Conservation (phyloP, 345 rosid species). For the Kernera saxatilis region DNA sequence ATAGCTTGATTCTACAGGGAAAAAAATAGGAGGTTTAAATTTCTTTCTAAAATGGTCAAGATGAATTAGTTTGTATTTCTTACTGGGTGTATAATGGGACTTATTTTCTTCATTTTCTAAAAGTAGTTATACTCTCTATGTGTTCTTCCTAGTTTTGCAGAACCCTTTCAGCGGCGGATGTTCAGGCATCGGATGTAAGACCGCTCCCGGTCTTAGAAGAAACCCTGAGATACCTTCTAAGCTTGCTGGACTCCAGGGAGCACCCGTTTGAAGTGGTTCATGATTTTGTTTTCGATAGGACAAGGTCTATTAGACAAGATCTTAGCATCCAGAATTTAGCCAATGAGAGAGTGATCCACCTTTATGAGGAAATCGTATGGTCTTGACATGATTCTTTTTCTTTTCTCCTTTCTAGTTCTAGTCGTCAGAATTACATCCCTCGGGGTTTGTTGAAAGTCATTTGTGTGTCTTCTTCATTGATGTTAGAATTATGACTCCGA, state of each 20-base stretch:
- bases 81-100: background rate
- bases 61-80: background rate
- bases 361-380: constrained; percentile 81
- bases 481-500: background rate
- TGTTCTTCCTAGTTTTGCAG: constrained; percentile 74
- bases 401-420: background rate
- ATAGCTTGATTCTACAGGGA: background rate
- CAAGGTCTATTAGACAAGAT: constrained; percentile 91
- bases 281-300: constrained; percentile 92
- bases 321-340: constrained; percentile 80
- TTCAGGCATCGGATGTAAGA: constrained; percentile 59
- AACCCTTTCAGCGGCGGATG: constrained; percentile 58
- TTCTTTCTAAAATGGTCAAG: background rate
- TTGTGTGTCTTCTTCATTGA: background rate
- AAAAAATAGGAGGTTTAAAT: background rate
- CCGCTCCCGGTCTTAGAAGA: constrained; percentile 70
- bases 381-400: constrained; percentile 16
- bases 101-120: background rate
- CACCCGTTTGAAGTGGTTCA: constrained; percentile 79
- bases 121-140: background rate
- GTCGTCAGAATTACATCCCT: background rate
- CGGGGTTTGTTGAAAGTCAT: background rate
- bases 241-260: constrained; percentile 48
- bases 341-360: constrained; percentile 50
- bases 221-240: constrained; percentile 65